Evolutionary conservation across 1,284 basidiomycete species (phyloP), one percentile per base, ranked within the genome.

Genomic region (Puccinia triticina): DNA sequence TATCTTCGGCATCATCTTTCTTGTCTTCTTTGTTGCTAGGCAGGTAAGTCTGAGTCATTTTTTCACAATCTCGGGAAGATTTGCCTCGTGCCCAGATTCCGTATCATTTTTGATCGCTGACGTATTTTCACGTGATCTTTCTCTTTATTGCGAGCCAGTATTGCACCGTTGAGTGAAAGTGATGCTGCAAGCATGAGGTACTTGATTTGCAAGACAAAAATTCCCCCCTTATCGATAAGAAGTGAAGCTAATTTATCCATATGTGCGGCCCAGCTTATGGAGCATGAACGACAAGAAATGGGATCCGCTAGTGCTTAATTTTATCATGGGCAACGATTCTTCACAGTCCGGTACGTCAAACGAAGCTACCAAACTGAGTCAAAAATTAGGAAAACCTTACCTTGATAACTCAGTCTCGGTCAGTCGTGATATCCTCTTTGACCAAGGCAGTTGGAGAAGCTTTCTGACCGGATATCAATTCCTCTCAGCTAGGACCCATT

Each of bases 401-500:
- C 67, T 77, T 48, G 80, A 83, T 43, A 74, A 66, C 32, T 77
- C 74, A 74, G 78, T 72, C 26, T 50, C 73, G 29, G 80, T 82
- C 0, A 84, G 80, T 43, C 57, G 83, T 69, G 23, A 5, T 18
- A 48, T 26, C 18, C 5, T 69, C 32, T 40, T 40, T 32, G 55
- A 34, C 50, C 26, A 18, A 32, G n/a, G 14, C 5, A 21, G 34
- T 23, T 16, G 18, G 3, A 4, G 40, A 61, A 3, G 7, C 37
- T 46, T 76, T 66, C 40, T 59, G 37, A 77, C n/a, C 18, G 37
- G 53, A 43, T 34, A 2, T 88, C 90, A 72, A 90, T 93, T 64
- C 89, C 91, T 84, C 89, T 90, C 5, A 92, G 93, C 92, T 88
- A 93, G 16, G 93, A 92, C 18, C 91, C 92, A 61, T 92, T 93